Evolutionary conservation across 305 asterid genomes (phyloP), one percentile per base, ranked within the genome.

Genomic region (Petunia hybrid): DNA sequence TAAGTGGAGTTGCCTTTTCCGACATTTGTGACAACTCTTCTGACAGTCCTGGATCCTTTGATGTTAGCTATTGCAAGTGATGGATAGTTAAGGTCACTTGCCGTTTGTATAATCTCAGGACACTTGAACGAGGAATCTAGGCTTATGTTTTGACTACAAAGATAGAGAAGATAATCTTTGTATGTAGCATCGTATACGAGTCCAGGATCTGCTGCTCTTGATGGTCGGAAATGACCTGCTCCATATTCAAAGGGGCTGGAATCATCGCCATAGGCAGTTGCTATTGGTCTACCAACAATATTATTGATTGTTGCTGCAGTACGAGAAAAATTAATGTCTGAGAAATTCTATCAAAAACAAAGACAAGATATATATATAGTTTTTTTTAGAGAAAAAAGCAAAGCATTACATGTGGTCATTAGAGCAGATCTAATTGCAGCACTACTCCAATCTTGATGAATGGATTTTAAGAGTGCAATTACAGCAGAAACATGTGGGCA

Each of bases 161-260:
- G 87, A 71, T 84, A 91, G 6, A 84, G 80, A n/a, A 88, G 85
- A 66, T 91, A 91, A 36, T 91, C 92, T 0, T 10, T 31, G 78
- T 84, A 87, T 2, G 83, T 79, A 13, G 90, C 85, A 35, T 89
- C 89, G 5, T 87, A 91, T 14, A 89, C 77, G 0, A 89, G 91
- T 8, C 94, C 90, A 1, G 92, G 94, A 81, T 90, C 92, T 5
- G 80, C 86, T 40, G 92, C 94, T 78, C 83, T 84, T 8, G 91
- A 84, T 55, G 92, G 92, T 55, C 79, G 85, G 63, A 91, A 31
- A 62, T 91, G 91, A 0, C 92, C 94, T 1, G 89, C 13, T 5
- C 94, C 92, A 9, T 74, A 85, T 3, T 86, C 82, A 1, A 86
- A 88, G 6, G 94, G 92, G 1, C 67, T 85, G n/a, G 94, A 85